Percentiles rank a stretch among this genome's conserved stretches.
These are phyloP conservation scores for Backusella morwellensis DNA, from an alignment of 192 early-diverging fungal species.

Conservation along the genomic window DNA sequence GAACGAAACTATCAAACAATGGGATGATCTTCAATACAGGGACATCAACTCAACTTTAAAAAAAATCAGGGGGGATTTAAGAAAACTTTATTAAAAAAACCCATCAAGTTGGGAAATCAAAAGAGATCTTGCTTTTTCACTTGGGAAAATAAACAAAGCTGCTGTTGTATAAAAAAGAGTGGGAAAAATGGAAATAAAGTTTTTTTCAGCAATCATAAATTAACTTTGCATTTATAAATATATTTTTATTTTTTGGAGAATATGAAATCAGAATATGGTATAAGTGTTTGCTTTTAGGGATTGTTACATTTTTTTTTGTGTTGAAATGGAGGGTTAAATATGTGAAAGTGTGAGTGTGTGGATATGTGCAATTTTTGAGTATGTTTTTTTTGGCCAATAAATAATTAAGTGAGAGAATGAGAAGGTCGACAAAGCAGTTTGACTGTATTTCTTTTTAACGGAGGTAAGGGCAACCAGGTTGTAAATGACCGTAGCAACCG, in stretches of 20 bases:
- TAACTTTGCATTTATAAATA: neutral
- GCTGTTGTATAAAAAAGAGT: neutral
- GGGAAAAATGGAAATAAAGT: neutral
- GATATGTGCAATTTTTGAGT: neutral
- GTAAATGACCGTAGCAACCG: conserved; percentile 14
- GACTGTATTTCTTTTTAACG: neutral
- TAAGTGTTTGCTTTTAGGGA: neutral
- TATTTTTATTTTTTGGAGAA: neutral
- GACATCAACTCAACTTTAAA: neutral
- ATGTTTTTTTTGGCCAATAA: neutral
- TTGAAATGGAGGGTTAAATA: neutral
- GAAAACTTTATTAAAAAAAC: too few relatives aligned
- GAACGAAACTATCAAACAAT: neutral
- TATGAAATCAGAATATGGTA: neutral
- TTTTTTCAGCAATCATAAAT: neutral
- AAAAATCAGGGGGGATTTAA: neutral
- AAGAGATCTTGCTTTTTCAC: neutral
- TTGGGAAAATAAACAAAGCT: neutral
- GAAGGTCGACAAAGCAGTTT: neutral
- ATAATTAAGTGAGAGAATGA: neutral
- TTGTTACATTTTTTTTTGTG: neutral
- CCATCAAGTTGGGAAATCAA: neutral
- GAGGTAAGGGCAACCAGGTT: neutral
- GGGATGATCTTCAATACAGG: neutral
- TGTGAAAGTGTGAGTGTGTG: neutral